Evolutionary conservation across 495 filamentous ascomycete species (phyloP), one percentile per base, ranked within the genome.

Genomic region (Chaetomium cochliodes): DNA sequence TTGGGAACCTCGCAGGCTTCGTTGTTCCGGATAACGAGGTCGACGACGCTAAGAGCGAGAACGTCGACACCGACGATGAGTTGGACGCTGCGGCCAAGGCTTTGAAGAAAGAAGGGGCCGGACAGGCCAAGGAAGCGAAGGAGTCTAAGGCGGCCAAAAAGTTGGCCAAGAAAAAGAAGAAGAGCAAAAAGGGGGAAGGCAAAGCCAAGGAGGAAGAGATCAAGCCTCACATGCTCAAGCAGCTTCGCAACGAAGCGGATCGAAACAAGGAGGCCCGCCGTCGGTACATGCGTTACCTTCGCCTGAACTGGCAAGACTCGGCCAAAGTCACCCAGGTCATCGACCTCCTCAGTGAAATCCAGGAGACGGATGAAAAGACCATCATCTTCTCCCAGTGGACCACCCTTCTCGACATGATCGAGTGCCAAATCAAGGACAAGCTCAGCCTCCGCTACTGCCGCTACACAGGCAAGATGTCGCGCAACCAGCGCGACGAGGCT

Each of bases 351-450:
- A 47, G 57, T 37, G 54, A 56, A 33, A 72, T 81, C 30, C 70
- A 78, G 30, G 67, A 73, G 41, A 72, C 70, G 22, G 65, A 69
- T 81, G 80, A 94, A 75, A 97, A 97, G 76, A 94, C 90, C 2
- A 92, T 98, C 51, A 84, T 98, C 65, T 98, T 98, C 76, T 92
- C 88, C 60, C 90, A 96, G 72, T 98, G 93, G 77, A 97, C 93
- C 6, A 89, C 91, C 0, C 81, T 97, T 18, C 85, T 98, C 6
- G 93, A 97, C 76, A 82, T 97, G n/a, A 84, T 97, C 9, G 92
- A 97, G 76, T 84, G 96, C n/a, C 90, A 92, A 0, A 85, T 97
- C 68, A 74, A 77, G 44, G 81, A 87, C n/a, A 77, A 82, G 15
- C 86, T 86, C 76, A 74, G 78, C 2, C 68, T 76, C 62, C 69